Evolutionary conservation across 2,329 filamentous ascomycete genomes (phyloP), one percentile per base, ranked within the genome.

Genomic region (Aspergillus pseudoterreus): DNA sequence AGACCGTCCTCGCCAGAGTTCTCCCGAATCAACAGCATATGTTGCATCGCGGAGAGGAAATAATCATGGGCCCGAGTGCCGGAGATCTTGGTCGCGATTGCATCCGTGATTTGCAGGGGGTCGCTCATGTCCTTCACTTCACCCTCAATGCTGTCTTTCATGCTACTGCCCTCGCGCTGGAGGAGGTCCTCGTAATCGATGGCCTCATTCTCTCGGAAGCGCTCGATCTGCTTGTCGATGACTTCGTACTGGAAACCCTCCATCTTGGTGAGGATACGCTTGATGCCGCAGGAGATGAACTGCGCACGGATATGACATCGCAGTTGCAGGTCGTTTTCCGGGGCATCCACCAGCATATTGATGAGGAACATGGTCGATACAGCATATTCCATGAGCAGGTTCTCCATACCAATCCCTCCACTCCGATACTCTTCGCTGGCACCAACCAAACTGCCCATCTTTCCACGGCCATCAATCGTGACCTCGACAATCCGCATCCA

Each of bases 401-500:
- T 97, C 80, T 99, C 94, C 86, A 97, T 96, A 69, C 94, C 94
- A 65, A 96, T 95, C 58, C 94, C 94, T 58, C 94, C 94, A 64
- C 89, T 96, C 61, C 94, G 87, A 53, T 96, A 86, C 75, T 99
- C 94, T 65, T 97, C 94, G 65, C 91, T 96, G 30, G 94, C 94
- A 58, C 94, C 94, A 24, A 99, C 94, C 62, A 97, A 78, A 75
- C 92, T 96, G 63, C 94, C 94, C 91, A 99, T 96, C 80, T 97
- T 99, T 63, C 94, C 94, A 65, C 94, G 87, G 36, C 94, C 94
- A 71, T 97, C 94, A 57, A 96, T 85, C 1, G 92, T 97, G 62
- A 97, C 92, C 73, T 97, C 94, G 39, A 97, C 92, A 54, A 96
- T 87, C 53, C 94, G 90, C 90, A 99, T 96, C 94, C 94, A 99